Evolutionary conservation across 495 filamentous ascomycete genomes (phyloP), one percentile per base, ranked within the genome.

Genomic region (Astrothelium macrocarpum): DNA sequence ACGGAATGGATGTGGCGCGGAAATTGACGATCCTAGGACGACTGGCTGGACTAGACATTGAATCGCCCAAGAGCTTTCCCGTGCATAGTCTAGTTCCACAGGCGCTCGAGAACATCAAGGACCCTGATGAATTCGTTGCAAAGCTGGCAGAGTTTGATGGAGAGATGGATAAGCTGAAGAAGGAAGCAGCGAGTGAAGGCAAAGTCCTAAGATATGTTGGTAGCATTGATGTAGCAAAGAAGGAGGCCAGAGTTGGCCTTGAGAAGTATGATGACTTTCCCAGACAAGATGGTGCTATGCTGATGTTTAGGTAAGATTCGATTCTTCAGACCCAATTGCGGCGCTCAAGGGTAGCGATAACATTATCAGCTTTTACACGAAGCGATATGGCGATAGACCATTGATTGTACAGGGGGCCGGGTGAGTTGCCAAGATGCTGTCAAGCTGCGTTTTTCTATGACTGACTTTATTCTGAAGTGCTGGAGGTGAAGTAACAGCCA

Each of bases 351-450:
- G 94, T 42, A 96, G 91, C 75, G 94, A 96, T 73, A 97, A 97
- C 78, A 93, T 97, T 72, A 94, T 98, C 71, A 94, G 85, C 81
- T 96, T 98, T 81, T 95, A 94, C 76, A 97, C 94, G 53, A 87
- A 92, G 79, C 84, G 94, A 69, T 97, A 98, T 72, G 90, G 90
- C 43, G 79, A 78, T 64, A 95, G 91, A 73, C 90, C 94, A 14
- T 76, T 97, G 62, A 94, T 97, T 71, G 85, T 98, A 59, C 91
- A 96, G 80, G 94, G 94, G 64, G 92, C 91, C 42, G 94, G 92
- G 78, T 79, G 66, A 74, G 73, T 71, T 53, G 49, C 28, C 25
- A 56, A n/a, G 3, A 11, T 26, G 11, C 32, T 16, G 29, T 26
- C 4, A 11, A 4, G 14, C 29, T 25, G 1, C 1, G 23, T 45